Evolutionary conservation across 805 yeast species (phyloP), one percentile per base, ranked within the genome.

Genomic region (Brettanomyces sp.): DNA sequence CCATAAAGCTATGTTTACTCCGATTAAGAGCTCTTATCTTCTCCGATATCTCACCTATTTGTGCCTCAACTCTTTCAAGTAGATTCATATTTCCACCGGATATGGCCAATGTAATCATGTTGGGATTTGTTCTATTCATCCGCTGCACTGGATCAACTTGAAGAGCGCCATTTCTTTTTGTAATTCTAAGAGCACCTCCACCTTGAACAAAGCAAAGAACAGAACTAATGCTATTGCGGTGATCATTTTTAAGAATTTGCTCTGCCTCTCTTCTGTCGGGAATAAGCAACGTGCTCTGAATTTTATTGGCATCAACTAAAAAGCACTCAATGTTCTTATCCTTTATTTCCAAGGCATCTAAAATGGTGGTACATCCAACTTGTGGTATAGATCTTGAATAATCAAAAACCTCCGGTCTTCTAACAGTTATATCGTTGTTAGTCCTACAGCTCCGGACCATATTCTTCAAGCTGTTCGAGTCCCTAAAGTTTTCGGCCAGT

Each of bases 401-500:
- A 47, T 77, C 72, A 54, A 84, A 85, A 7, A 62, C 60, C 53
- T 87, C 93, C 23, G 71, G 68, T 42, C 60, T 67, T 49, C 88
- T 68, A 2, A 73, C 71, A 23, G 78, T 60, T 7, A 83, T 70
- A 41, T 72, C 70, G 21, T 67, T 54, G 24, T 52, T 55, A 7
- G 66, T 52, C 39, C 64, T 63, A 47, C 63, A 57, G 28, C 58
- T 45, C 46, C 55, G 60, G 55, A 69, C 54, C 25, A 70, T 50
- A 0, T 57, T 51, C 12, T 68, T 64, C 43, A 82, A 56, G 1
- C 62, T 55, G 9, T 60, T 59, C 39, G 80, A 70, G 58, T 91
- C 98, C 28, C 70, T 69, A 41, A 69, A 74, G 56, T 75, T 77
- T 34, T 76, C 70, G 1, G 87, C 96, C 34, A 85, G 68, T 62